A percentile compares a stretch with the other conserved stretches of the same genome.
Conservation (phyloP, 1,139 yeast species). For the Hemisphaericaspora subhashii region DNA sequence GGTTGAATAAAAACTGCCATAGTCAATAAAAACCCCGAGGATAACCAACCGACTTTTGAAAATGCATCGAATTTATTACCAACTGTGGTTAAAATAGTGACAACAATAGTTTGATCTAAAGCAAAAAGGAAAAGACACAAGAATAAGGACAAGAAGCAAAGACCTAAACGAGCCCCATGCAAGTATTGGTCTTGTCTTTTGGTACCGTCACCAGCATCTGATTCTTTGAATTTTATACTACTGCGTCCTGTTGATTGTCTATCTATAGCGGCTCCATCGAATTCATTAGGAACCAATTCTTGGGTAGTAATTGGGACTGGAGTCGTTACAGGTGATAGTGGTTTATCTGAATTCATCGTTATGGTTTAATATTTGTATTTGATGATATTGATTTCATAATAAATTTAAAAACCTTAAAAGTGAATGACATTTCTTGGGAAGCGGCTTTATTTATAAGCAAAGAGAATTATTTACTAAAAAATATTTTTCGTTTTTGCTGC, state of each 20-base stretch:
- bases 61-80: constrained; percentile 45
- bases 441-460: too few species aligned
- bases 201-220: constrained; percentile 49
- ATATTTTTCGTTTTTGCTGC: too few species aligned
- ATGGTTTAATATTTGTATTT: too few species aligned
- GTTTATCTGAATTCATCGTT: background rate
- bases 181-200: constrained; percentile 39
- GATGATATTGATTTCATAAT: too few species aligned
- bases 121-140: constrained; percentile 38
- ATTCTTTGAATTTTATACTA: constrained; percentile 28
- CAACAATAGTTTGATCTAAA: constrained; percentile 43
- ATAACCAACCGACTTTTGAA: constrained; percentile 58
- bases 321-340: background rate
- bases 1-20: constrained; percentile 37
- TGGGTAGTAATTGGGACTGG: background rate
- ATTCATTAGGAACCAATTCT: background rate
- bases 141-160: constrained; percentile 29
- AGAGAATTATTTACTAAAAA: background rate
- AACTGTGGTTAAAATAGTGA: constrained; percentile 35
- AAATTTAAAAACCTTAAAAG: too few species aligned
- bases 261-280: background rate
- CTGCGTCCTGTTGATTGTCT: constrained; percentile 1
- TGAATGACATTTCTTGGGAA: too few species aligned
- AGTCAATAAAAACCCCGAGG: constrained; percentile 56
- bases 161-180: constrained; percentile 26